Base-by-base conservation (phyloP, 164 flowering plant species). In the Dillenia suffruticosa region DNA sequence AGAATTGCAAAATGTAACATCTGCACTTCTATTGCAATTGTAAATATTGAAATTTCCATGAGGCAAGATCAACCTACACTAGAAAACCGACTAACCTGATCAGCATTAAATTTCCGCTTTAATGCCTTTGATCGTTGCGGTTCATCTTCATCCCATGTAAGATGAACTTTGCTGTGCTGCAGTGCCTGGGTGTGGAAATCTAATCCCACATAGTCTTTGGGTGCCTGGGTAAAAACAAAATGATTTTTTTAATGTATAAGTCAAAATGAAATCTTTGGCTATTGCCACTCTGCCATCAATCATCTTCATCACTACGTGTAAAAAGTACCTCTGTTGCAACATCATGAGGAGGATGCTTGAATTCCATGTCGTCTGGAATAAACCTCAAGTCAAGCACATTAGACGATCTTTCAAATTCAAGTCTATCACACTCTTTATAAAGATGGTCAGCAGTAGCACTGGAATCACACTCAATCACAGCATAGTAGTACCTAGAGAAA, bases 91-190 rank as follows among this genome's bases (percentile, higher is more conserved):
- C 76, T 19, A 60, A 94, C 98, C 95, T 92, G 89, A 45, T 84
- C 82, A 61, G 72, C 84, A 72, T 77, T 83, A 47, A 82, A 82
- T 58, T 79, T 86, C 46, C 86, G 77, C 64, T 80, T 89, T 76
- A 92, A 69, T 59, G 76, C 77, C 79, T 79, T 89, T 11, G 56
- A 71, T 46, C 97, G 89, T 9, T 84, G 78, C 8, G 97, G 97
- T 64, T 92, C 99, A 79, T 95, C 97, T 59, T 89, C 96, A 77
- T 95, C 99, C 97, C 97, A 92, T 8, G 96, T 70, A 57, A 85
- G 74, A 55, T 73, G 64, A 63, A 82, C 63, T 54, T 82, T 88
- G 69, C 86, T 95, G 11, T 78, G 89, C 68, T 88, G 96, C 76
- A 94, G 75, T 22, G 84, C 95, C 63, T 71, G 73, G 52, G 96